These are phyloP conservation scores for Rhododendron henanense DNA, from an alignment of 148 eudicot genomes.

Conservation along the genomic window DNA sequence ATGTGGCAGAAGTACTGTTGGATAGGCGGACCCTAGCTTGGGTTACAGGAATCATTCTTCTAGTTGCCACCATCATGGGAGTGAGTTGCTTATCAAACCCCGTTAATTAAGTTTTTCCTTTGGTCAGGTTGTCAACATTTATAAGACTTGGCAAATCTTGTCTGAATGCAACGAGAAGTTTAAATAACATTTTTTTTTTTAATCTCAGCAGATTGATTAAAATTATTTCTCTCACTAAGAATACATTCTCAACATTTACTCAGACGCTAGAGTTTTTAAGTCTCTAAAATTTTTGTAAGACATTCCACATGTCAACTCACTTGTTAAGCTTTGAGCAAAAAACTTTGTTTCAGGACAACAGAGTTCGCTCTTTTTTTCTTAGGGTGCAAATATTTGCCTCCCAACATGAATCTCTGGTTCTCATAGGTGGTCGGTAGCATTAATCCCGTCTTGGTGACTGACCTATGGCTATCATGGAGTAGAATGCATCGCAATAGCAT, in stretches of 20 bases:
- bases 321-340: not conserved
- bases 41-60: conserved; percentile 73
- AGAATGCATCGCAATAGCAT: not conserved
- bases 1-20: conserved; percentile 40
- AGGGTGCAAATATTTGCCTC: not conserved
- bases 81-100: conserved; percentile 36
- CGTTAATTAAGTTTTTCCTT: not conserved
- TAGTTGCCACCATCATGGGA: conserved; percentile 78
- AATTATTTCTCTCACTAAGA: not conserved
- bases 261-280: no score
- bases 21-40: conserved; percentile 77
- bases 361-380: not conserved
- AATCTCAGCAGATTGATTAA: not conserved
- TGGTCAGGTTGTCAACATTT: not conserved
- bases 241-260: not conserved
- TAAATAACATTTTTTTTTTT: not conserved
- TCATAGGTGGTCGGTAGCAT: not conserved
- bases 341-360: not conserved
- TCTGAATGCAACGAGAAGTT: not conserved
- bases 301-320: not conserved
- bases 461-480: not conserved
- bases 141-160: not conserved
- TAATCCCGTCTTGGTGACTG: not conserved
- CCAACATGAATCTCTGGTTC: not conserved
- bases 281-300: not conserved